phyloP scores from a whole-genome alignment of 2,329 filamentous ascomycete species.

The Plenodomus lindquistii region DNA sequence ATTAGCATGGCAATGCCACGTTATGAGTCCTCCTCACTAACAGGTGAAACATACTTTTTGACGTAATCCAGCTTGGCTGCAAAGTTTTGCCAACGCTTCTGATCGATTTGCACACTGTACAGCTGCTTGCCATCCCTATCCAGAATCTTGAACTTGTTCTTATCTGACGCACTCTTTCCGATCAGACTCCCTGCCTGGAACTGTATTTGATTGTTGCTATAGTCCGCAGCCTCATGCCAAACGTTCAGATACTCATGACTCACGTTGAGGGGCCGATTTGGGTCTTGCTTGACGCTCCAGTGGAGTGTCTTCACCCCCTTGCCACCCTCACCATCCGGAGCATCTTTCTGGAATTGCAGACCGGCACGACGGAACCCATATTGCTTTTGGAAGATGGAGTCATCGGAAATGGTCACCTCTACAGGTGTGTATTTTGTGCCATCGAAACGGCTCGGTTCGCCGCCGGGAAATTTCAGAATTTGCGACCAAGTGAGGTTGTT shows the following conservation, averaged over 20 bases:
- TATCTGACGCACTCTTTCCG: slow-evolving; percentile 47
- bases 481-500: slow-evolving; percentile 57
- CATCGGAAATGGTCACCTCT: slow-evolving; percentile 61
- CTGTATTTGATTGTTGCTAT: slow-evolving; percentile 47
- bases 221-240: slow-evolving; percentile 47
- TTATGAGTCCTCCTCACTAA: not conserved
- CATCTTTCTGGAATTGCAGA: slow-evolving; percentile 57
- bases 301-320: slow-evolving; percentile 64
- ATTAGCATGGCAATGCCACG: not conserved
- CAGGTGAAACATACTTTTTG: slow-evolving; percentile 51
- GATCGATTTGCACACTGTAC: slow-evolving; percentile 57
- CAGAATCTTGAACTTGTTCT: slow-evolving; percentile 49
- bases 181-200: slow-evolving; percentile 61
- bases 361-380: slow-evolving; percentile 65
- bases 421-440: slow-evolving; percentile 49
- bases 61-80: slow-evolving; percentile 61
- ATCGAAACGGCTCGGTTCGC: slow-evolving; percentile 54
- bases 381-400: slow-evolving; percentile 64
- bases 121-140: slow-evolving; percentile 45
- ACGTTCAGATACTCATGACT: slow-evolving; percentile 63
- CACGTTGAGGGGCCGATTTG: slow-evolving; percentile 57
- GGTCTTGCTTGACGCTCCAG: slow-evolving; percentile 61
- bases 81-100: slow-evolving; percentile 64
- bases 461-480: slow-evolving; percentile 54
- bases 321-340: slow-evolving; percentile 56